A percentile compares a stretch with the other conserved stretches of the same genome.
These are phyloP conservation scores for Lipomyces chichibuensis DNA, from an alignment of 805 yeast genomes.

Conservation along the genomic window DNA sequence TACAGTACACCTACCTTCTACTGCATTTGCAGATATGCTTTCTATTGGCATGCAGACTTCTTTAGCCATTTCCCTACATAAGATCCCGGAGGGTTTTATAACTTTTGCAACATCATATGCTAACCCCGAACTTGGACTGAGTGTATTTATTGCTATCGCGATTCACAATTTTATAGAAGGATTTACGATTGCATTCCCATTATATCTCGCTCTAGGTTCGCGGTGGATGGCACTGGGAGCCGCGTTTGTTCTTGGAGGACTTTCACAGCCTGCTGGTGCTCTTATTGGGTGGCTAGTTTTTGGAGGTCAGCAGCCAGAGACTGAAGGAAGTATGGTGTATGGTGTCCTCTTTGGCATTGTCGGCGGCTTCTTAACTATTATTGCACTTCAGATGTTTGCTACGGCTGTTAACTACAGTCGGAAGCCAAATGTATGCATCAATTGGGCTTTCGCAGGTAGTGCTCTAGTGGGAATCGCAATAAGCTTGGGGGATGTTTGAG, in stretches of 20 bases:
- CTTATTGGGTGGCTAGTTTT: constrained; percentile 62
- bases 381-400: constrained; percentile 59
- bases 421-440: constrained; percentile 28
- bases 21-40: constrained; percentile 78
- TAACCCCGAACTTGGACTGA: constrained; percentile 69
- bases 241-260: constrained; percentile 73
- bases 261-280: constrained; percentile 91
- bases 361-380: constrained; percentile 72
- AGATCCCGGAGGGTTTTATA: constrained; percentile 93
- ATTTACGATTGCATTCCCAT: constrained; percentile 87
- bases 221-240: constrained; percentile 64
- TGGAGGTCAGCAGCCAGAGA: constrained; percentile 22
- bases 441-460: constrained; percentile 33
- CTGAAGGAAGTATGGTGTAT: constrained; percentile 47
- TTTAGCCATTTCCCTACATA: constrained; percentile 83
- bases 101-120: constrained; percentile 75
- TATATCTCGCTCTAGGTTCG: constrained; percentile 72
- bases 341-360: constrained; percentile 67
- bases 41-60: constrained; percentile 91
- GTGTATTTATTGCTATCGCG: constrained; percentile 80
- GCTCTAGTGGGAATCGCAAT: constrained; percentile 29
- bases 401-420: constrained; percentile 28
- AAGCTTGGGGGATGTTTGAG: constrained; percentile 28
- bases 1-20: constrained; percentile 66
- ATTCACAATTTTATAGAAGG: constrained; percentile 95